phyloP scores from a whole-genome alignment of 768 basidiomycete genomes.

The Leccinum longicurvipes region DNA sequence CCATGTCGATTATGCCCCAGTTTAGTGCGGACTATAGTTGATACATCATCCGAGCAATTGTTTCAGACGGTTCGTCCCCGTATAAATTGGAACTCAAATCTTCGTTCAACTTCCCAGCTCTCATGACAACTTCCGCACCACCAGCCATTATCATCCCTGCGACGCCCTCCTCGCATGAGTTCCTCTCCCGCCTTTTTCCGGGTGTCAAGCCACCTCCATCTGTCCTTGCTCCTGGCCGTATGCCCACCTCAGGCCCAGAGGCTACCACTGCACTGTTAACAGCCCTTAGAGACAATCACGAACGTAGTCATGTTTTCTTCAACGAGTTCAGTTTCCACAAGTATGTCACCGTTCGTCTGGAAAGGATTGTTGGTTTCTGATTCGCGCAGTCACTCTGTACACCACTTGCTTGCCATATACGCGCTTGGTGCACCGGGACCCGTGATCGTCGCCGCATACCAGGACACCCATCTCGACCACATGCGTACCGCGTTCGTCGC shows the following conservation, averaged over 20 bases:
- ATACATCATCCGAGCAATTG: background rate
- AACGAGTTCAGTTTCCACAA: constrained; percentile 37
- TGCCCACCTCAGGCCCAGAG: constrained; percentile 37
- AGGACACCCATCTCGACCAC: constrained; percentile 37
- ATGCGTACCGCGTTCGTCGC: constrained; percentile 33
- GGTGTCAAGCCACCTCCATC: constrained; percentile 30
- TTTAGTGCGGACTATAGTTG: too few species aligned
- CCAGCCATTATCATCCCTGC: constrained; percentile 21
- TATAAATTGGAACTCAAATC: constrained; percentile 8
- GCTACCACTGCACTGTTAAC: constrained; percentile 39
- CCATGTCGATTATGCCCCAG: too few species aligned
- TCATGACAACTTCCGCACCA: constrained; percentile 28
- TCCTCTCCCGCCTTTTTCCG: constrained; percentile 32
- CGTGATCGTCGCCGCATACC: constrained; percentile 42
- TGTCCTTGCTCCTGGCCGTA: constrained; percentile 34
- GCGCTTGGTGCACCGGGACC: constrained; percentile 50
- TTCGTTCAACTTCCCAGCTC: background rate
- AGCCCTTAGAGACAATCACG: constrained; percentile 50
- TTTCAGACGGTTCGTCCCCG: background rate
- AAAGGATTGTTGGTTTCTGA: background rate
- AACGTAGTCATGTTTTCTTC: constrained; percentile 53
- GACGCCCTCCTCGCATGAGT: constrained; percentile 16
- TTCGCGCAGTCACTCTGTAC: constrained; percentile 49
- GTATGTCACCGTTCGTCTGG: constrained; percentile 10
- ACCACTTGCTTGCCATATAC: constrained; percentile 58